phyloP scores from a whole-genome alignment of 306 rosid genomes.

The Lathyrus oleraceus region DNA sequence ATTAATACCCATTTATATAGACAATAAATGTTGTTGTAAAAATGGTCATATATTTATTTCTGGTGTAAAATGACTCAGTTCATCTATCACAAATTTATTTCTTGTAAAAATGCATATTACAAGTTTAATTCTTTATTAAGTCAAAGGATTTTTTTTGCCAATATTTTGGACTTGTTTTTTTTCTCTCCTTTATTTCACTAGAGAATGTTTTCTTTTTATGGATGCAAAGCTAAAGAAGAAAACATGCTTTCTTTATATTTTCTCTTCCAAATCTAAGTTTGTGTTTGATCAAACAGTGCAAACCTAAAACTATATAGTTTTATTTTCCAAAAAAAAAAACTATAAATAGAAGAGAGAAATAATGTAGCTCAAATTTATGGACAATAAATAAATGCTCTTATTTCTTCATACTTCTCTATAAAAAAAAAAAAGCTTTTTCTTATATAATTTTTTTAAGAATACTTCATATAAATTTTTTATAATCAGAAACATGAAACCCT shows the following conservation, averaged over 20 bases:
- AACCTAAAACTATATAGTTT: not conserved
- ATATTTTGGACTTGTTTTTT: not conserved
- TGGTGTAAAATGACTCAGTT: not conserved
- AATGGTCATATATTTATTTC: not conserved
- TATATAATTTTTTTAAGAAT: not conserved
- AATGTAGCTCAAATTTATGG: not conserved
- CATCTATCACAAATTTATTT: not conserved
- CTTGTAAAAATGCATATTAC: not conserved
- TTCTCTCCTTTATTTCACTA: not conserved
- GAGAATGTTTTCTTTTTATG: constrained; percentile 22
- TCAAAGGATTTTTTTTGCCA: not conserved
- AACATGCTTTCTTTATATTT: not conserved
- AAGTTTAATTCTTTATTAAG: not conserved
- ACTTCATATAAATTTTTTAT: not conserved
- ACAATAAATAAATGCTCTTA: not conserved
- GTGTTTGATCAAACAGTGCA: not conserved
- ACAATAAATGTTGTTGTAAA: not conserved
- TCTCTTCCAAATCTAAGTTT: not conserved
- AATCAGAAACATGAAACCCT: not conserved
- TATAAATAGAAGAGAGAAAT: not conserved
- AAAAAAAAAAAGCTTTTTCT: not conserved
- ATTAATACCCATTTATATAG: not conserved
- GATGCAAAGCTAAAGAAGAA: constrained; percentile 7
- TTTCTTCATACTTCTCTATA: not conserved
- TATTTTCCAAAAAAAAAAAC: not conserved